Base-by-base conservation (phyloP, 1,139 yeast species). In the Sugiyamaella pinicola region DNA sequence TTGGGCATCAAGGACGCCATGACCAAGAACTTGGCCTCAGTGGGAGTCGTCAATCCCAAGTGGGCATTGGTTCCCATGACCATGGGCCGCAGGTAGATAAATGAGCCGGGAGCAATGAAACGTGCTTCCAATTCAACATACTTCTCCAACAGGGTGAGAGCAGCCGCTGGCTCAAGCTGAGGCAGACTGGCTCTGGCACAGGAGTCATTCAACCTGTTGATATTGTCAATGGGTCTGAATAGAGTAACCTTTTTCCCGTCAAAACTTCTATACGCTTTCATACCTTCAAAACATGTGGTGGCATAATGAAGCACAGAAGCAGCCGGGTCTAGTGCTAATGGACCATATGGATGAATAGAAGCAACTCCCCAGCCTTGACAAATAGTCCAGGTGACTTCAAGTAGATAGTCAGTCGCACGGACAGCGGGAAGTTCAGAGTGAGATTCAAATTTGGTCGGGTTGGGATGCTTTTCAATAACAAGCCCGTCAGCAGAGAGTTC, bases 141-240 rank as follows among this genome's bases (percentile, higher is more conserved):
- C 63, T 70, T 66, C 54, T 67, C 71, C 38, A 75, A 63, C 51
- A 73, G 59, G 63, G 70, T 68, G 58, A 71, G 62, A 52, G 74
- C 69, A 56, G 74, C 75, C 28, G 69, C 72, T 29, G 68, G 67
- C 54, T 74, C 74, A 43, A 75, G 72, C 3, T 66, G 64, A 35
- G 79, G 78, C 56, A 75, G 66, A 18, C 71, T 68, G 50, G 72
- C 69, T 56, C 78, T 68, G 10, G 61, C 70, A 5, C 75, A 73
- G 2, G 77, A 73, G 47, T 61, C 62, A 64, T 74, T 74, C 65
- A 75, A 68, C 54, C 78, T 70, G 40, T 58, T 65, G 69, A 74
- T 71, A 66, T 75, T 75, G 62, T 67, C 73, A 54, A 67, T 67
- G 18, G 76, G 75, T 59, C 79, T 67, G 67, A 75, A 74, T 31